phyloP scores from a whole-genome alignment of 2,329 filamentous ascomycete genomes.

The Aspergillus fructus region DNA sequence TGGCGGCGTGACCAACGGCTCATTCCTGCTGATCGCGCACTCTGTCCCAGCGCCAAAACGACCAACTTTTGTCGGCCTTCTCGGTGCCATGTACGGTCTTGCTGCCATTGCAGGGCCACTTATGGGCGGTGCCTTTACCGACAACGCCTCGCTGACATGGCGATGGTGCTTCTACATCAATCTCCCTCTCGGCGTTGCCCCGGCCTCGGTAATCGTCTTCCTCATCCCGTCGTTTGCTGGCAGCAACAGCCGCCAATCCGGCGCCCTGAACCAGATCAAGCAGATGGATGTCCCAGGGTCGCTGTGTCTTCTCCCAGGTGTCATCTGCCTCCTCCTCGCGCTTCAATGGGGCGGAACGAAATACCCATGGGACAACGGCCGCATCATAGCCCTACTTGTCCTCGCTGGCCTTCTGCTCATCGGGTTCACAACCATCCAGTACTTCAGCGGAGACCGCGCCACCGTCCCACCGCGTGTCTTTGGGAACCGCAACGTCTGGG shows the following conservation, averaged over 20 bases:
- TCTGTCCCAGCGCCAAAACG: background rate
- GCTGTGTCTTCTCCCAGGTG: background rate
- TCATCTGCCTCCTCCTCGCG: conserved; percentile 15
- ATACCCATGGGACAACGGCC: conserved; percentile 12
- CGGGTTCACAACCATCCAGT: conserved; percentile 3
- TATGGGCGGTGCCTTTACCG: conserved; percentile 14
- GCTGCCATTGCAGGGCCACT: conserved; percentile 6
- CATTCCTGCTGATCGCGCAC: background rate
- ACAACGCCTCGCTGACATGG: conserved; percentile 10
- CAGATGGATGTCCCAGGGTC: conserved; percentile 9
- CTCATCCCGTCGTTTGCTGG: background rate
- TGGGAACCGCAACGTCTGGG: conserved; percentile 7
- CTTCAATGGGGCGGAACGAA: conserved; percentile 16
- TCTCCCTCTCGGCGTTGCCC: conserved; percentile 11
- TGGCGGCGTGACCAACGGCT: background rate
- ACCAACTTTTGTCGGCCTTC: background rate
- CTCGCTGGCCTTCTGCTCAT: conserved; percentile 5
- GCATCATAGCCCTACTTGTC: conserved; percentile 10
- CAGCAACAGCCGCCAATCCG: background rate
- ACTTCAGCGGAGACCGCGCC: conserved; percentile 1
- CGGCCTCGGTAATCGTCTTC: background rate
- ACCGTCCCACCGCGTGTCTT: conserved; percentile 12
- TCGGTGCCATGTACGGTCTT: conserved; percentile 2
- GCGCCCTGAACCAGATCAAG: background rate
- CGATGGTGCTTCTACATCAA: conserved; percentile 21